Percentiles rank a stretch among this genome's conserved stretches.
Conservation (phyloP, 1,284 basidiomycete genomes). For the Xerocomus nothofagi region DNA sequence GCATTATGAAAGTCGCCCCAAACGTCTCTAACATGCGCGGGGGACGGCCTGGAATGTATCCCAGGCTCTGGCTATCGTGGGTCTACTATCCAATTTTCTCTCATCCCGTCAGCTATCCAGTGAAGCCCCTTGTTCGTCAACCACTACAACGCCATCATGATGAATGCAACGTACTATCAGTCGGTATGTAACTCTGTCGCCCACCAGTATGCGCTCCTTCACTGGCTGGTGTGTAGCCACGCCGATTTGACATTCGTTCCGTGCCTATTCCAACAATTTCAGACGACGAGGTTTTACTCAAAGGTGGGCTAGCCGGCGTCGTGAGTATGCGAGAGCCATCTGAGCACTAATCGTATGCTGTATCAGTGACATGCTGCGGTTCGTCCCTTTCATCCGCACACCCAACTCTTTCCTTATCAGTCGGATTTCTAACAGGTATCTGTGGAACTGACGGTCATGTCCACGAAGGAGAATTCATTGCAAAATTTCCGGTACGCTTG, state of each 20-base stretch:
- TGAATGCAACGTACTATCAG: constrained; percentile 28
- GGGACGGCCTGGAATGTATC: constrained; percentile 1
- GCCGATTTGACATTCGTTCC: constrained; percentile 47
- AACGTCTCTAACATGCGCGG: not conserved
- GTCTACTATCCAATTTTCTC: not conserved
- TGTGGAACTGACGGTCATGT: constrained; percentile 77
- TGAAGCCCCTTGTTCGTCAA: too few relatives aligned
- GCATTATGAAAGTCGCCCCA: not conserved
- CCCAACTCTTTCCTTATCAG: not conserved
- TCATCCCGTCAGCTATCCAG: not conserved
- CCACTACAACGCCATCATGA: constrained; percentile 2
- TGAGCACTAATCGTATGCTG: not conserved
- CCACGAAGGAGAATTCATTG: constrained; percentile 74
- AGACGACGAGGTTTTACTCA: constrained; percentile 57
- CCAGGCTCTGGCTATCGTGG: constrained; percentile 18
- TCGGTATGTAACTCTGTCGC: constrained; percentile 7
- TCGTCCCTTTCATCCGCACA: constrained; percentile 12
- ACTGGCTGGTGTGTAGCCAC: constrained; percentile 33
- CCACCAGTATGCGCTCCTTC: not conserved
- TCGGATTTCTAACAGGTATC: constrained; percentile 42
- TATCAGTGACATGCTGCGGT: constrained; percentile 48
- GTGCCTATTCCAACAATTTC: constrained; percentile 54
- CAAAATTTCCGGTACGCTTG: constrained; percentile 60
- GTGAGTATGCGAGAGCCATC: not conserved
- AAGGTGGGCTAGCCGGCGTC: constrained; percentile 40